Evolutionary conservation across 352 stramenopile genomes (phyloP).

Genomic region (Thraustochytrium sp.): DNA sequence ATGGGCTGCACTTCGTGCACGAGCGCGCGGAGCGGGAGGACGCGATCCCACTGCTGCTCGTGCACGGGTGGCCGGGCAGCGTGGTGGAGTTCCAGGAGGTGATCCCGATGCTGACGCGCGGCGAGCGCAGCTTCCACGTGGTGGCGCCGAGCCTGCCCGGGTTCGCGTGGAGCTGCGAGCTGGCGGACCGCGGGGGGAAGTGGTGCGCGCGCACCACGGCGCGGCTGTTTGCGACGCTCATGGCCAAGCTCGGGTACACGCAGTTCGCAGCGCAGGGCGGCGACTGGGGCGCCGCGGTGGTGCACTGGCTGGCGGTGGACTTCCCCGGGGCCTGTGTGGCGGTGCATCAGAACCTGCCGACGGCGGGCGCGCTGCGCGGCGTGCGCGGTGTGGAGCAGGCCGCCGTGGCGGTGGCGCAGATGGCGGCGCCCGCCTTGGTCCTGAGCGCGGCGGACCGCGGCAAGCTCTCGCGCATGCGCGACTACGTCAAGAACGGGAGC

Average conservation of each 20-base stretch:
- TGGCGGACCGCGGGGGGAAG: not conserved
- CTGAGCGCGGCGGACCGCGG: not conserved
- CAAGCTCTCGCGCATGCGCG: not conserved
- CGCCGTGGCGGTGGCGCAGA: not conserved
- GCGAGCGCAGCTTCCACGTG: not conserved
- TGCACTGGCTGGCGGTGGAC: not conserved
- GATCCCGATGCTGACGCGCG: not conserved
- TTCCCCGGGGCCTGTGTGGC: not conserved
- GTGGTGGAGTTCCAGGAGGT: constrained; percentile 9
- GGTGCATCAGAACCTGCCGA: constrained; percentile 20
- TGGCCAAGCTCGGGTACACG: not conserved
- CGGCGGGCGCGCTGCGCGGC: not conserved
- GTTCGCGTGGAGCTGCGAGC: not conserved
- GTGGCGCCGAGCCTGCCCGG: constrained; percentile 21
- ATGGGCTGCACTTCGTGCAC: constrained; percentile 18
- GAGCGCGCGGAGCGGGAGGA: not conserved
- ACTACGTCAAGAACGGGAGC: not conserved
- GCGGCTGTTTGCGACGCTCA: not conserved
- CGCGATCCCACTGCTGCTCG: constrained; percentile 20
- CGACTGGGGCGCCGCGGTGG: constrained; percentile 22
- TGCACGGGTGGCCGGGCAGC: constrained; percentile 33
- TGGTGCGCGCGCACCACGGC: not conserved
- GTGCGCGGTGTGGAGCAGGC: not conserved
- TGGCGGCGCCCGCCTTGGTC: not conserved
- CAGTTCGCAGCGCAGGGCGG: constrained; percentile 8